Conservation (phyloP, 2,329 filamentous ascomycete species). For the Xylariaceae sp. region DNA sequence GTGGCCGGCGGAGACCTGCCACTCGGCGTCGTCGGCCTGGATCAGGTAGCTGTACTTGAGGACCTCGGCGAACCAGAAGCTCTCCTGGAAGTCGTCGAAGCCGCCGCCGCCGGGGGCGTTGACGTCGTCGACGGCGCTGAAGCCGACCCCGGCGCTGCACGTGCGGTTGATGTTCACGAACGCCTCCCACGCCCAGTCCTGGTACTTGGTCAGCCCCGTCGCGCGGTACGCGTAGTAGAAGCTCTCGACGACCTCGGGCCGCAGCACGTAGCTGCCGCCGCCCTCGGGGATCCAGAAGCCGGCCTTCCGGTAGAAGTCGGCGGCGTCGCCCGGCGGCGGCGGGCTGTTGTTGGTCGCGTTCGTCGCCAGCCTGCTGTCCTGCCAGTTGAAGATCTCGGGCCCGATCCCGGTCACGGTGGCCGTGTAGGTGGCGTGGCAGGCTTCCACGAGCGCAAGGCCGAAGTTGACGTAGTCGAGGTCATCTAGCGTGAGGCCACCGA, state of each 20-base stretch:
- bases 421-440: conserved; percentile 75
- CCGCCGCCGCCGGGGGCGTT: conserved; percentile 63
- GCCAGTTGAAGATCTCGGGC: conserved; percentile 72
- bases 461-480: conserved; percentile 71
- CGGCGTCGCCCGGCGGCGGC: conserved; percentile 47
- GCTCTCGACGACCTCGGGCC: conserved; percentile 81
- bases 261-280: conserved; percentile 63
- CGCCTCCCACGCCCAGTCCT: conserved; percentile 82
- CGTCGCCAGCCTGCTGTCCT: conserved; percentile 42
- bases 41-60: conserved; percentile 83
- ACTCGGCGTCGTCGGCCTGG: conserved; percentile 60
- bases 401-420: conserved; percentile 73
- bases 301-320: conserved; percentile 63
- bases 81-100: conserved; percentile 75
- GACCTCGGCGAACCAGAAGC: conserved; percentile 86
- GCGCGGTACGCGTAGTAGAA: conserved; percentile 86
- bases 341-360: conserved; percentile 49
- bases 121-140: conserved; percentile 67
- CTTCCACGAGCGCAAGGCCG: conserved; percentile 70
- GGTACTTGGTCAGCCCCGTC: conserved; percentile 75
- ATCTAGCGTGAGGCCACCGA: conserved; percentile 72
- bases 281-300: conserved; percentile 72
- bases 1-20: conserved; percentile 50
- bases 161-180: conserved; percentile 70
- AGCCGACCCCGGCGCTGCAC: conserved; percentile 67